Percentiles rank a stretch among this genome's conserved stretches.
These are phyloP conservation scores for Kalanchoe fedtschenkoi DNA, from an alignment of 164 flowering plant genomes.

Conservation along the genomic window DNA sequence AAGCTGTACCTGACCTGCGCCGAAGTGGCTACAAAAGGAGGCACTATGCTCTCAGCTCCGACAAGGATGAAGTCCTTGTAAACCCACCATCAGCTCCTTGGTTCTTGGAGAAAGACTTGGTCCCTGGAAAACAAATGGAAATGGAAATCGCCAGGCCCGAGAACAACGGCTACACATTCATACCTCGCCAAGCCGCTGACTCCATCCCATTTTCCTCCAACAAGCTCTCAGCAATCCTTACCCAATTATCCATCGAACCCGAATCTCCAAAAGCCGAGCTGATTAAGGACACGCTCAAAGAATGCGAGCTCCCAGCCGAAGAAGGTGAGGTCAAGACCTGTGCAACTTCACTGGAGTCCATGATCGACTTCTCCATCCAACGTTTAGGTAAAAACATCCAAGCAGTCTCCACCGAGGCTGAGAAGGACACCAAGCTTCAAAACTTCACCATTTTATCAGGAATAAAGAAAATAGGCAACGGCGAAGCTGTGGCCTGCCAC, in stretches of 20 bases:
- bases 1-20: no score
- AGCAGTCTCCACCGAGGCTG: no score
- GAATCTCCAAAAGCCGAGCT: conserved; percentile 26
- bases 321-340: conserved; percentile 35
- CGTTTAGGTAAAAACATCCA: no score
- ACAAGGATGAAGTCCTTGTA: conserved; percentile 23
- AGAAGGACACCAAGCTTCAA: no score
- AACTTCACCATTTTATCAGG: no score
- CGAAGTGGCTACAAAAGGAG: conserved; percentile 10
- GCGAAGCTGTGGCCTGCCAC: conserved; percentile 30
- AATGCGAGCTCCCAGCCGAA: conserved; percentile 23
- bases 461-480: conserved; percentile 13
- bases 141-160: no score
- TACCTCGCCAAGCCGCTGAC: conserved; percentile 24
- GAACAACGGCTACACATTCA: conserved; percentile 19
- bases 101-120: conserved; percentile 32
- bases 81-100: conserved; percentile 25
- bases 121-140: conserved; percentile 13
- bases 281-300: no score
- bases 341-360: no score
- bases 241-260: conserved; percentile 20
- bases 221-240: conserved; percentile 18
- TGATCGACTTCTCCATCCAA: no score
- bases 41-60: conserved; percentile 25
- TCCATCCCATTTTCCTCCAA: conserved; percentile 27